phyloP scores from a whole-genome alignment of 2,329 filamentous ascomycete species.

The Sclerotiophoma versabilis region DNA sequence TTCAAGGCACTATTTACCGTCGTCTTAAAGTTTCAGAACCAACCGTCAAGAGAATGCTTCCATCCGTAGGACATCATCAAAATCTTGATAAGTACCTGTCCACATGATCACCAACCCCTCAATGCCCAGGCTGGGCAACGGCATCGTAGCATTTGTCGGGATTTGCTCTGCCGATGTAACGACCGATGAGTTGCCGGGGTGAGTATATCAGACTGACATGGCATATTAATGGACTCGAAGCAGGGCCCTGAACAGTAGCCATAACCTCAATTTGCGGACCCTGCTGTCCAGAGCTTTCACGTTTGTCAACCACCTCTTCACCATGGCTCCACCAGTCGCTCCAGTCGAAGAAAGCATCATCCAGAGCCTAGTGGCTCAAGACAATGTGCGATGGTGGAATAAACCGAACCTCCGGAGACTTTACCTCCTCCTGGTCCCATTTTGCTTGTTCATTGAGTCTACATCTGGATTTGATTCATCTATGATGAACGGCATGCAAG shows the following conservation, averaged over 20 bases:
- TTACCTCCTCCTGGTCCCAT: constrained; percentile 66
- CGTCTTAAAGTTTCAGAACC: neutral
- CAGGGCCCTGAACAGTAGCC: neutral
- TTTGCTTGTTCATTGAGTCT: constrained; percentile 69
- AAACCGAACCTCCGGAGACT: constrained; percentile 66
- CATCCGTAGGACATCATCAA: neutral
- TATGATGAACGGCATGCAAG: constrained; percentile 52
- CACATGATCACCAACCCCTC: constrained; percentile 22
- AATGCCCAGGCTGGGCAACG: constrained; percentile 31
- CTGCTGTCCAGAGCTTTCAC: no score
- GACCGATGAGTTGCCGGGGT: constrained; percentile 8
- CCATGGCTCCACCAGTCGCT: constrained; percentile 35
- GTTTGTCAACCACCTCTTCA: neutral
- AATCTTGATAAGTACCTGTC: neutral
- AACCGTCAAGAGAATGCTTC: neutral
- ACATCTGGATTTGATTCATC: constrained; percentile 66
- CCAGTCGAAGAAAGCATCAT: constrained; percentile 36
- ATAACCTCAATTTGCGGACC: no score
- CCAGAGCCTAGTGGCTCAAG: constrained; percentile 43
- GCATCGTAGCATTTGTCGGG: constrained; percentile 11
- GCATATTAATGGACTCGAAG: neutral
- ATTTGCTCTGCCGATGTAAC: constrained; percentile 2
- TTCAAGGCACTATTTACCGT: no score
- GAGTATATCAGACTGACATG: neutral
- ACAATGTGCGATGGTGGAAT: constrained; percentile 60